A percentile compares a stretch with the other conserved stretches of the same genome.
Evolutionary conservation across 2,329 filamentous ascomycete genomes (phyloP).

Genomic region (Trichoderma arundinaceum): DNA sequence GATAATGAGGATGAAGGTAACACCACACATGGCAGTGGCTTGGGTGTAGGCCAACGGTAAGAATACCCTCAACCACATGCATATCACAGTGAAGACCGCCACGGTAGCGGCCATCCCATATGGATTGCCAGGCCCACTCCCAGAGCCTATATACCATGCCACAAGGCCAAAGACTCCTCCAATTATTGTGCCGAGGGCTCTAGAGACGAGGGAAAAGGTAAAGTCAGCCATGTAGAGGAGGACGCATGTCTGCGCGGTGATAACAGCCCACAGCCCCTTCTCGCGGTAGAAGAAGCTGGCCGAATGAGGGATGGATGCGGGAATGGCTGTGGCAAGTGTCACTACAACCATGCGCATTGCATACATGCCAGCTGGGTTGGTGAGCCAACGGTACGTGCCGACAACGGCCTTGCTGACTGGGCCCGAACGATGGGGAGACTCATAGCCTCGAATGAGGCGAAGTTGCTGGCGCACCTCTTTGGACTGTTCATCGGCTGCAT

Average conservation of each 20-base stretch:
- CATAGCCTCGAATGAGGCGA: constrained; percentile 43
- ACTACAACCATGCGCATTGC: constrained; percentile 55
- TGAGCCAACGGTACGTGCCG: constrained; percentile 49
- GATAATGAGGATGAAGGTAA: constrained; percentile 51
- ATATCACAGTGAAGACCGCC: constrained; percentile 44
- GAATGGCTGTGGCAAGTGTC: constrained; percentile 52
- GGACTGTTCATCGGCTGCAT: constrained; percentile 41
- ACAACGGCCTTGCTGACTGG: constrained; percentile 38
- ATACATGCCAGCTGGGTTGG: constrained; percentile 52
- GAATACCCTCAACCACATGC: constrained; percentile 47
- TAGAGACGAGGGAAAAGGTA: constrained; percentile 50
- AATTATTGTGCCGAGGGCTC: constrained; percentile 51
- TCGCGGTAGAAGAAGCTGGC: constrained; percentile 59
- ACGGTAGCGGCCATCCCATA: constrained; percentile 56
- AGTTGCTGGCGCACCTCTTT: constrained; percentile 47
- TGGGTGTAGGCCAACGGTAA: constrained; percentile 40
- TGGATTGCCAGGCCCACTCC: constrained; percentile 53
- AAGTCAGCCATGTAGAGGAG: constrained; percentile 59
- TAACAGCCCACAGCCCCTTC: constrained; percentile 58
- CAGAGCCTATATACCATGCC: constrained; percentile 59
- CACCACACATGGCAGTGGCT: constrained; percentile 43
- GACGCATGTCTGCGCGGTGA: constrained; percentile 56
- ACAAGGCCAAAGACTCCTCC: constrained; percentile 55
- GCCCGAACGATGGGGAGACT: constrained; percentile 31
- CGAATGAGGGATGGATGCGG: constrained; percentile 48